These are phyloP conservation scores for Malassezia cuniculi DNA, from an alignment of 1,284 basidiomycete species.

Conservation along the genomic window DNA sequence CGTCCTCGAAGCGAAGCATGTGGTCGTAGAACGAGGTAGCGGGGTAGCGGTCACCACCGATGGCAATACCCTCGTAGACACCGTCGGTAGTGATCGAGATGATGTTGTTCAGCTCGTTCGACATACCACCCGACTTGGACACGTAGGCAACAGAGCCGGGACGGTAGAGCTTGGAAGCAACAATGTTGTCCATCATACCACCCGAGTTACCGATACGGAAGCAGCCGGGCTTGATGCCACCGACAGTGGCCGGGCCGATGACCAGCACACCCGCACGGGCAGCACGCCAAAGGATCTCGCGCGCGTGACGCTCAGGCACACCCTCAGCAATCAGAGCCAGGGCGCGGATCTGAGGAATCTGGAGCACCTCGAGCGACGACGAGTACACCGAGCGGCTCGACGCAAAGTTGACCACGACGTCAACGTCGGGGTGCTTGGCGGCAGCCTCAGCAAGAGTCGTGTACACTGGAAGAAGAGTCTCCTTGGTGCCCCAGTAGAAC, in stretches of 20 bases:
- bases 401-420: slow-evolving; percentile 97
- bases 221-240: slow-evolving; percentile 99
- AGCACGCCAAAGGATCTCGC: slow-evolving; percentile 85
- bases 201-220: slow-evolving; percentile 99
- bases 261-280: slow-evolving; percentile 77
- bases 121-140: slow-evolving; percentile 99
- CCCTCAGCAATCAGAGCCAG: slow-evolving; percentile 95
- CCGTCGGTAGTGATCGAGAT: slow-evolving; percentile 93
- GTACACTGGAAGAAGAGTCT: slow-evolving; percentile 94
- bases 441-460: slow-evolving; percentile 82
- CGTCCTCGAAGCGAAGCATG: slow-evolving; percentile 88
- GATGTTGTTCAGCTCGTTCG: slow-evolving; percentile 99
- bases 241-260: slow-evolving; percentile 95
- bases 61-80: slow-evolving; percentile 98
- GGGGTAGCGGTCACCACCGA: slow-evolving; percentile 97
- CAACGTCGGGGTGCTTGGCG: slow-evolving; percentile 88
- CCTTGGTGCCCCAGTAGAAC: slow-evolving; percentile 98
- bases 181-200: slow-evolving; percentile 99
- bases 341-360: slow-evolving; percentile 58
- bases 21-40: slow-evolving; percentile 99
- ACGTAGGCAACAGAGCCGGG: slow-evolving; percentile 95
- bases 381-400: slow-evolving; percentile 86
- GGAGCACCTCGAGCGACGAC: slow-evolving; percentile 79
- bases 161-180: slow-evolving; percentile 95
- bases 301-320: slow-evolving; percentile 91